These are phyloP conservation scores for Oryza coarctata DNA, from an alignment of 176 grass and related monocot genomes.

Conservation along the genomic window DNA sequence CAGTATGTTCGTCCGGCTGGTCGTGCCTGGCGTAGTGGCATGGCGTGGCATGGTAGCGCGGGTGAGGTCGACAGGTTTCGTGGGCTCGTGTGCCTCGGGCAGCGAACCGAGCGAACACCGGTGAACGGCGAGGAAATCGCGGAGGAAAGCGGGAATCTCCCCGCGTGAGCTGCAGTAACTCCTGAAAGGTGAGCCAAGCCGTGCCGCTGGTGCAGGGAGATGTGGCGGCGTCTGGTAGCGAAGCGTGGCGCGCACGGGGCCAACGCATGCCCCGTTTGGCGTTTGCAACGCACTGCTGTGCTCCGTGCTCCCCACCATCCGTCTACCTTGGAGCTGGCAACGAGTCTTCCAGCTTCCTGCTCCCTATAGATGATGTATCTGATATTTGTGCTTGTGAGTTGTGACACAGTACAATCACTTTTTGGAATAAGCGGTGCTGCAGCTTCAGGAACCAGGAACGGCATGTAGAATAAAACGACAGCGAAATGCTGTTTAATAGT, in stretches of 20 bases:
- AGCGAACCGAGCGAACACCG: neutral
- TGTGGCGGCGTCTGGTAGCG: neutral
- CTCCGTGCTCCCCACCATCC: neutral
- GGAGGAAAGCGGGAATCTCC: neutral
- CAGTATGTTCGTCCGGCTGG: neutral
- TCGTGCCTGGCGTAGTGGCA: too few relatives aligned
- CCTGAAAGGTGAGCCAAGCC: neutral
- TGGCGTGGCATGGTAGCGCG: neutral
- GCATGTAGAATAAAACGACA: neutral
- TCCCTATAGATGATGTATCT: neutral
- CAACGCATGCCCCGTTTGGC: neutral
- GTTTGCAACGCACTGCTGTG: neutral
- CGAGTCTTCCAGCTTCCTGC: neutral
- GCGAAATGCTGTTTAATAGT: neutral
- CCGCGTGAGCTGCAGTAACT: neutral
- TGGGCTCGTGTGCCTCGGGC: neutral
- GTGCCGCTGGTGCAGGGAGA: neutral
- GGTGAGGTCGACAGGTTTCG: conserved; percentile 16
- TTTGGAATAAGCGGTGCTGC: neutral
- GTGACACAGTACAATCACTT: neutral
- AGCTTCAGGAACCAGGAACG: neutral
- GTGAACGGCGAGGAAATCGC: neutral
- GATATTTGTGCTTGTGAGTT: neutral
- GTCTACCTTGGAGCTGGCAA: neutral
- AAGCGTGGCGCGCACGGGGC: neutral